Base-by-base conservation (phyloP, 2,329 filamentous ascomycete genomes). In the Thelonectria blattea region DNA sequence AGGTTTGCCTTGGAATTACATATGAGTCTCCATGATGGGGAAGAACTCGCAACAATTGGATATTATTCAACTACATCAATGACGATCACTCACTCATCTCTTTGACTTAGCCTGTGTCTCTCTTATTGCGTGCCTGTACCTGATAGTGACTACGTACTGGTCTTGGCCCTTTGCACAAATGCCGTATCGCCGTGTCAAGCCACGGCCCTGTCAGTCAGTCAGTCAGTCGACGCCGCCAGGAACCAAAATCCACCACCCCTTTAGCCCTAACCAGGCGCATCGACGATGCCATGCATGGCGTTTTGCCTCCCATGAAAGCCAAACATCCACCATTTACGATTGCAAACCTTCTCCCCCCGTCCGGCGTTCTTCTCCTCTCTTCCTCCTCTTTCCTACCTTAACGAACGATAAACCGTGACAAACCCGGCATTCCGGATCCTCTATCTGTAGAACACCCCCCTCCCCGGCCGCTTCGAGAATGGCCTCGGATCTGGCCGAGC, bases 31-130 rank as follows among this genome's bases (percentile, higher is more conserved):
- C 32, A 47, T 17, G 30, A 51, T 30, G 8, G 47, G 47, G 41
- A 60, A 52, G 41, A 47, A 20, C n/a, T 50, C 45, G 34, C 46
- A 50, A 22, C 20, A 53, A 59, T 39, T 52, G 50, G 41, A 45
- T 43, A 55, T 30, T 18, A 30, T 39, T 39, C 34, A 56, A 18
- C 37, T 54, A 49, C 47, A 51, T 32, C 24, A 32, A 48, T 39
- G n/a, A 47, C 41, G 46, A 32, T 47, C 30, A 46, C 34, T 47
- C 30, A 46, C 34, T 17, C 46, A 20, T 1, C n/a, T 41, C 3
- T 18, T 11, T 11, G 12, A 5, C 30, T 15, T 14, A 45, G 39
- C 15, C 10, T 37, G 12, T 10, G 14, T 42, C 39, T 45, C 27
- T 53, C 14, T 3, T 37, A 15, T 8, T 15, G 7, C 2, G 12